These are phyloP conservation scores for Starmera caribaea DNA, from an alignment of 805 yeast species.

Conservation along the genomic window DNA sequence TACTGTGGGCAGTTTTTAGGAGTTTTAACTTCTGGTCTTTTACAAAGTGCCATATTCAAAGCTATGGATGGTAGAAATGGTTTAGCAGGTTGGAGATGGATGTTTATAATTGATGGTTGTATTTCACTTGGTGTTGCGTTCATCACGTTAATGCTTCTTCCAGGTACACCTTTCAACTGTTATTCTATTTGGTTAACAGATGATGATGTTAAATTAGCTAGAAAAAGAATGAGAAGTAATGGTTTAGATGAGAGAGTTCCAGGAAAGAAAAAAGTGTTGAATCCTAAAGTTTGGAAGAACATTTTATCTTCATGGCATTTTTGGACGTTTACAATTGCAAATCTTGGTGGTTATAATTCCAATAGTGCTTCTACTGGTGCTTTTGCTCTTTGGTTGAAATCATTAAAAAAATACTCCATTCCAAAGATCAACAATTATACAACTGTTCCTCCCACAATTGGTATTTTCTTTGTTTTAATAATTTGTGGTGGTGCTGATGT, in stretches of 20 bases:
- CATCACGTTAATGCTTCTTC: conserved; percentile 42
- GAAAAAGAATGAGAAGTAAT: conserved; percentile 28
- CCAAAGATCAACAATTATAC: conserved; percentile 31
- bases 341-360: conserved; percentile 48
- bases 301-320: conserved; percentile 47
- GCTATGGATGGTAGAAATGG: conserved; percentile 33
- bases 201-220: conserved; percentile 43
- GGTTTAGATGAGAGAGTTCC: conserved; percentile 20
- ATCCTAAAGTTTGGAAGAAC: conserved; percentile 37
- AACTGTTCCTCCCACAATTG: conserved; percentile 27
- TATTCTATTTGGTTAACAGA: conserved; percentile 43
- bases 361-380: conserved; percentile 38
- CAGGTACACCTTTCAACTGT: conserved; percentile 55
- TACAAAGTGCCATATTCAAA: conserved; percentile 36
- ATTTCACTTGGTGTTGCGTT: conserved; percentile 51
- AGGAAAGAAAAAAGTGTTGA: conserved; percentile 23
- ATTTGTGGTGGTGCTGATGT: conserved; percentile 23
- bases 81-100: conserved; percentile 54
- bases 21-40: conserved; percentile 42
- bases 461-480: neutral
- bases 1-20: conserved; percentile 42
- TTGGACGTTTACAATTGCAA: conserved; percentile 39
- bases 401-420: conserved; percentile 25
- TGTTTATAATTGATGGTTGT: conserved; percentile 51
- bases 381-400: conserved; percentile 33